Conservation (phyloP, 768 basidiomycete species). For the Lentinula boryana region DNA sequence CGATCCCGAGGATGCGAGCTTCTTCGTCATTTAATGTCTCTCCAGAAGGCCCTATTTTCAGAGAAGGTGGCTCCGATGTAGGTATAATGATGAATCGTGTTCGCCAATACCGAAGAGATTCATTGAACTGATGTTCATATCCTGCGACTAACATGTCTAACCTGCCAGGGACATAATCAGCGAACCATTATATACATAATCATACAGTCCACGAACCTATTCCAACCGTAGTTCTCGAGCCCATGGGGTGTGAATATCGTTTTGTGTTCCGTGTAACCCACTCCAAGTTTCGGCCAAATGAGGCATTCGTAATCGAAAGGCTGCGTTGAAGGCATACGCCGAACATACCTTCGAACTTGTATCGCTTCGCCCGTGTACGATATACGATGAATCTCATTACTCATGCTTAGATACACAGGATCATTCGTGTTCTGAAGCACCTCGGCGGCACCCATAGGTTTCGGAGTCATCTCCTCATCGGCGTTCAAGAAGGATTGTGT, state of each 20-base stretch:
- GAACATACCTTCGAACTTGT: slow-evolving; percentile 80
- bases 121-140: slow-evolving; percentile 74
- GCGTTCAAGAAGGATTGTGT: slow-evolving; percentile 50
- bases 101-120: slow-evolving; percentile 87
- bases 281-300: slow-evolving; percentile 90
- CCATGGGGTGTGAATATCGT: slow-evolving; percentile 75
- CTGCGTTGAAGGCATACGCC: slow-evolving; percentile 56
- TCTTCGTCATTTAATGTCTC: slow-evolving; percentile 85
- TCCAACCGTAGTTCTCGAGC: slow-evolving; percentile 82
- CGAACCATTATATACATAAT: not conserved
- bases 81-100: slow-evolving; percentile 93
- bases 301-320: slow-evolving; percentile 80
- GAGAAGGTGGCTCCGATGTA: slow-evolving; percentile 59
- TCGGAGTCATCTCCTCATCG: slow-evolving; percentile 48
- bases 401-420: slow-evolving; percentile 89
- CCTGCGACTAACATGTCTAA: slow-evolving; percentile 83
- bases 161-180: slow-evolving; percentile 27
- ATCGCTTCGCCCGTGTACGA: slow-evolving; percentile 89
- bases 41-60: slow-evolving; percentile 52
- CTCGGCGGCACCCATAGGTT: slow-evolving; percentile 60
- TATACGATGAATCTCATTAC: slow-evolving; percentile 91
- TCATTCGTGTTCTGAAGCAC: slow-evolving; percentile 49
- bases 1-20: slow-evolving; percentile 81
- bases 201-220: slow-evolving; percentile 43
- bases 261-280: slow-evolving; percentile 76